phyloP scores from a whole-genome alignment of 2,329 filamentous ascomycete species.

The Drechmeria coniospora region DNA sequence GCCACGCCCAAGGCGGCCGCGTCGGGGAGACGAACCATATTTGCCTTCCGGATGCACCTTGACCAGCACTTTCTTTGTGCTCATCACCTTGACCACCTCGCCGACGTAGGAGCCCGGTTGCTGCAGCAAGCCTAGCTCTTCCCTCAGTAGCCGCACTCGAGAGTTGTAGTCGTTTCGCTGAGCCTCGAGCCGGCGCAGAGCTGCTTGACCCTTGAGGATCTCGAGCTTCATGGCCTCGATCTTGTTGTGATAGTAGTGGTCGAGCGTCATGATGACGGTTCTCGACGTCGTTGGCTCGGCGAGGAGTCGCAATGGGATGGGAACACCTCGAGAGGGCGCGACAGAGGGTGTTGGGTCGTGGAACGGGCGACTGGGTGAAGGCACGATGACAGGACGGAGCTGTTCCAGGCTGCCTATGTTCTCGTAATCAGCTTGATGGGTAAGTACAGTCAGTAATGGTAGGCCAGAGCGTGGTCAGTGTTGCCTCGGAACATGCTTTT shows the following conservation, averaged over 20 bases:
- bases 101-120: conserved; percentile 97
- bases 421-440: too few relatives aligned
- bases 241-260: conserved; percentile 99
- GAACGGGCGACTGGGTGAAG: too few relatives aligned
- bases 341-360: too few relatives aligned
- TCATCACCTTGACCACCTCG: conserved; percentile 99
- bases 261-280: conserved; percentile 72
- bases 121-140: conserved; percentile 90
- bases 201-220: conserved; percentile 96
- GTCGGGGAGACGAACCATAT: conserved; percentile 57
- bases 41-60: conserved; percentile 99
- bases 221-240: conserved; percentile 99
- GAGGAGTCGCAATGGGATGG: too few relatives aligned
- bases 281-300: conserved; percentile 2
- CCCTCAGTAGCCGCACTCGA: conserved; percentile 79
- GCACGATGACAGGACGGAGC: too few relatives aligned
- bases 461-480: too few relatives aligned
- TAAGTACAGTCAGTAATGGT: too few relatives aligned
- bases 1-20: too few relatives aligned
- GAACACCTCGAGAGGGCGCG: too few relatives aligned
- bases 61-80: conserved; percentile 96
- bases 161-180: conserved; percentile 99
- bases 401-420: too few relatives aligned
- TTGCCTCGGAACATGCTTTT: too few relatives aligned
- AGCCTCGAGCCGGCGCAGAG: conserved; percentile 85